Evolutionary conservation across 345 rosid species (phyloP).

Genomic region (Ricinus communis): DNA sequence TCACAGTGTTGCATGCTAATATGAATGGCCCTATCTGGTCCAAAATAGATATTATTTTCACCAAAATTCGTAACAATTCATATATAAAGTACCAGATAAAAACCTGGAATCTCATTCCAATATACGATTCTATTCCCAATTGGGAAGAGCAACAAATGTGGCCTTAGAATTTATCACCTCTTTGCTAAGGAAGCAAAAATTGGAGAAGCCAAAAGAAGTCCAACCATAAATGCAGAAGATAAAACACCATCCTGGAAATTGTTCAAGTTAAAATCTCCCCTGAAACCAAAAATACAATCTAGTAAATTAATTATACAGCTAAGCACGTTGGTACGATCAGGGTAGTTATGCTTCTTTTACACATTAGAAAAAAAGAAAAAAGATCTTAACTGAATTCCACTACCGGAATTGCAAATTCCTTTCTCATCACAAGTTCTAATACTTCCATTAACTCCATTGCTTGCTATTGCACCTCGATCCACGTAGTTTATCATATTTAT

Average conservation of each 20-base stretch:
- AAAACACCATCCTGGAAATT: conserved; percentile 33
- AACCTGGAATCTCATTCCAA: background rate
- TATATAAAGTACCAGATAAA: too few relatives aligned
- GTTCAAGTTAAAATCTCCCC: conserved; percentile 29
- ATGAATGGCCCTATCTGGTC: background rate
- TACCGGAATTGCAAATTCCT: conserved; percentile 26
- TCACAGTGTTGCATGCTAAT: background rate
- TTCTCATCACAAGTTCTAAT: conserved; percentile 24
- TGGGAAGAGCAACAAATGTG: too few relatives aligned
- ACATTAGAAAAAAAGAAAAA: background rate
- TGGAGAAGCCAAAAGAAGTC: conserved; percentile 31
- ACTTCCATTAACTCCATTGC: conserved; percentile 31
- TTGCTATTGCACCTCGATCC: conserved; percentile 32
- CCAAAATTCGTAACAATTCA: too few relatives aligned
- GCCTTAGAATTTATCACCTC: conserved; percentile 4
- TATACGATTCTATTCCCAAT: background rate
- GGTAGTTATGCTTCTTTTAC: too few relatives aligned
- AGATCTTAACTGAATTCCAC: conserved; percentile 26
- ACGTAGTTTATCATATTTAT: conserved; percentile 28
- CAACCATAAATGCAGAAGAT: conserved; percentile 35
- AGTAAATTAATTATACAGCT: background rate
- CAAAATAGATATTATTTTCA: too few relatives aligned
- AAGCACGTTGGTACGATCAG: too few relatives aligned
- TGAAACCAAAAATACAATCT: background rate
- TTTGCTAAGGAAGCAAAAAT: conserved; percentile 29